Base-by-base conservation (phyloP, 768 basidiomycete species). In the Leccinum barrowsii region DNA sequence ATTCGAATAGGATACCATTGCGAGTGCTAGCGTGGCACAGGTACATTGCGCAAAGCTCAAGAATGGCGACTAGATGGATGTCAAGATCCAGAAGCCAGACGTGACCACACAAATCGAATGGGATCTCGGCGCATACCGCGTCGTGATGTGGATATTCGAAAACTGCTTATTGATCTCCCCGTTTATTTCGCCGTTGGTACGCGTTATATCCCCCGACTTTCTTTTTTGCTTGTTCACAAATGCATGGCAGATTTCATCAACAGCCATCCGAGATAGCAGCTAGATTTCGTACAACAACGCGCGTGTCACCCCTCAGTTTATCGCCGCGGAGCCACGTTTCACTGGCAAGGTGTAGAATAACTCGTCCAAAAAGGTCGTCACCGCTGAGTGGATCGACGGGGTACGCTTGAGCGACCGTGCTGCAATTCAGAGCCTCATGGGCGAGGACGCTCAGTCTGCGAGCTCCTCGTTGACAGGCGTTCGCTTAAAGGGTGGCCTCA, bases 71-170 rank as follows among this genome's bases (percentile, higher is more conserved):
- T 76, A 81, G 83, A 94, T 98, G 2, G 95, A 94, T 0, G 94
- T 98, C 60, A 98, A 98, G 75, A 79, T 92, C 21, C 93, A 97
- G 76, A 96, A 95, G 66, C 93, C 92, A 2, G 89, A 85, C 34
- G 91, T 98, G 6, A 80, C 80, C 52, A 90, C 83, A 63, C 94
- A 97, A 75, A 87, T 90, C 76, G 85, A 90, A 61, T 92, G 87
- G 84, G 92, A 94, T 67, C 75, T 94, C 12, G 85, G 79, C 30
- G 84, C 82, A 3, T 90, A 84, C 67, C 75, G 83, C n/a, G 62
- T 77, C 4, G 87, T 88, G 3, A 90, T 90, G 86, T 90, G 87
- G 87, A 77, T 86, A 67, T 90, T 87, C 62, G 86, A 90, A 63
- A 76, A 86, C 30, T 86, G 84, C 78, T 78, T 90, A 3, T 98